Percentiles rank a stretch among this genome's conserved stretches.
Evolutionary conservation across 345 rosid species (phyloP).

Genomic region (Gynandropsis gynandra): DNA sequence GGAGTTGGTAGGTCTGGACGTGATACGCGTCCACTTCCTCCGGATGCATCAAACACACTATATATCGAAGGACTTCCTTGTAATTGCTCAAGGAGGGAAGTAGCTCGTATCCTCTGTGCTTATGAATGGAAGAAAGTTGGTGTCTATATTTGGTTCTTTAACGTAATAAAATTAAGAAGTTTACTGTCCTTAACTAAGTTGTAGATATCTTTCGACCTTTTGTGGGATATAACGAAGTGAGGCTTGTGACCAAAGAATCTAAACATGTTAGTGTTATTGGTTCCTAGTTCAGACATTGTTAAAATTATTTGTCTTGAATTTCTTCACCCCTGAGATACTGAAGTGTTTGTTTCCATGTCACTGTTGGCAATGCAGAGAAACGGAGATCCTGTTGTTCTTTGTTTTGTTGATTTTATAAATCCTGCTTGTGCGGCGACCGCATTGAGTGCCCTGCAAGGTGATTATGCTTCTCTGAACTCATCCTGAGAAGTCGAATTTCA

Average conservation of each 20-base stretch:
- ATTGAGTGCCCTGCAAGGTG: slow-evolving; percentile 86
- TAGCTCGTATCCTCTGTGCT: slow-evolving; percentile 65
- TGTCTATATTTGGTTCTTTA: slow-evolving; percentile 1
- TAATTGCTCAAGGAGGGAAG: slow-evolving; percentile 67
- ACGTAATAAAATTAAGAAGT: slow-evolving; percentile 2
- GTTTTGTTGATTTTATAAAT: slow-evolving; percentile 76
- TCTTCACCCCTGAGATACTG: not conserved
- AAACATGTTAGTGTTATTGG: slow-evolving; percentile 43
- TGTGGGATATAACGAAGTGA: slow-evolving; percentile 74
- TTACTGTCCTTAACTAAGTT: slow-evolving; percentile 30
- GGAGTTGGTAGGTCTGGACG: slow-evolving; percentile 33
- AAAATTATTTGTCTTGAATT: not conserved
- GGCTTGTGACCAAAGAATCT: slow-evolving; percentile 71
- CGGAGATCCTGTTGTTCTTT: slow-evolving; percentile 73
- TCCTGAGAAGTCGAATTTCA: too few relatives aligned
- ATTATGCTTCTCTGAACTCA: not conserved
- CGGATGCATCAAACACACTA: slow-evolving; percentile 69
- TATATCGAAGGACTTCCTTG: slow-evolving; percentile 83
- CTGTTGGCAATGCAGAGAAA: slow-evolving; percentile 58
- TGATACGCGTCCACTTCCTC: slow-evolving; percentile 52
- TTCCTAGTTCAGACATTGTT: slow-evolving; percentile 5
- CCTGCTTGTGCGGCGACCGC: slow-evolving; percentile 95
- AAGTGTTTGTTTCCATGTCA: not conserved
- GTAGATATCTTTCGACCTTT: slow-evolving; percentile 86
- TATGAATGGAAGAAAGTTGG: not conserved